phyloP scores from a whole-genome alignment of 2,329 filamentous ascomycete genomes.

The Calonectria ilicicola region DNA sequence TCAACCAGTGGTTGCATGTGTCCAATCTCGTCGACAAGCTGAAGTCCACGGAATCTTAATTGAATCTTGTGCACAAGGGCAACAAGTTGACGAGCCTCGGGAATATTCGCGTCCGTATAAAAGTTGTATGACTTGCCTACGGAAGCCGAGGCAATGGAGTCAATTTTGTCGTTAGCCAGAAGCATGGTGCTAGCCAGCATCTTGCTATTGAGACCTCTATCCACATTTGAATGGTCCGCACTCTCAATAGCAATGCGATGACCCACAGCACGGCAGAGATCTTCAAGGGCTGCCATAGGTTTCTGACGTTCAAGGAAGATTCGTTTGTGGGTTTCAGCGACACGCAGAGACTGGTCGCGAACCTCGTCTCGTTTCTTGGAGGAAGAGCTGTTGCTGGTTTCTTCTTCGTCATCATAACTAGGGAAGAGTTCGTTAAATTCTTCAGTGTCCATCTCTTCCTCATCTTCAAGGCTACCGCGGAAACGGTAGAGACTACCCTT shows the following conservation, averaged over 20 bases:
- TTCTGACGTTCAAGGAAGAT: conserved; percentile 61
- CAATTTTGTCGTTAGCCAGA: conserved; percentile 71
- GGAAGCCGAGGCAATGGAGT: conserved; percentile 52
- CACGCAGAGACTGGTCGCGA: conserved; percentile 68
- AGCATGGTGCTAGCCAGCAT: conserved; percentile 77
- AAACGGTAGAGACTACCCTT: conserved; percentile 87
- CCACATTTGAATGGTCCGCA: conserved; percentile 41
- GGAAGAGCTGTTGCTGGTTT: conserved; percentile 45
- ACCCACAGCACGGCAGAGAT: conserved; percentile 58
- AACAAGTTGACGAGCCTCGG: conserved; percentile 81
- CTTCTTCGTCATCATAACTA: conserved; percentile 71
- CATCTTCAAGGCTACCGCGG: conserved; percentile 80
- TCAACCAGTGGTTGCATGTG: conserved; percentile 84
- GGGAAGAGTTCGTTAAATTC: conserved; percentile 89
- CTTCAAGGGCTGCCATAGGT: conserved; percentile 55
- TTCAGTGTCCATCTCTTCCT: conserved; percentile 78
- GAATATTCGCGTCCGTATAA: conserved; percentile 84
- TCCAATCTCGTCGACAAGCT: conserved; percentile 72
- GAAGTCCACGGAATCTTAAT: conserved; percentile 78
- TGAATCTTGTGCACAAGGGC: conserved; percentile 76
- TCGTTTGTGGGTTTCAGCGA: conserved; percentile 70
- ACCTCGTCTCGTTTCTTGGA: conserved; percentile 54
- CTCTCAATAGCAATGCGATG: conserved; percentile 49
- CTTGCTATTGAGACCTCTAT: conserved; percentile 58
- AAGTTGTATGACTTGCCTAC: conserved; percentile 78